Base-by-base conservation (phyloP, 352 stramenopile genomes). In the Phytophthora idaei region DNA sequence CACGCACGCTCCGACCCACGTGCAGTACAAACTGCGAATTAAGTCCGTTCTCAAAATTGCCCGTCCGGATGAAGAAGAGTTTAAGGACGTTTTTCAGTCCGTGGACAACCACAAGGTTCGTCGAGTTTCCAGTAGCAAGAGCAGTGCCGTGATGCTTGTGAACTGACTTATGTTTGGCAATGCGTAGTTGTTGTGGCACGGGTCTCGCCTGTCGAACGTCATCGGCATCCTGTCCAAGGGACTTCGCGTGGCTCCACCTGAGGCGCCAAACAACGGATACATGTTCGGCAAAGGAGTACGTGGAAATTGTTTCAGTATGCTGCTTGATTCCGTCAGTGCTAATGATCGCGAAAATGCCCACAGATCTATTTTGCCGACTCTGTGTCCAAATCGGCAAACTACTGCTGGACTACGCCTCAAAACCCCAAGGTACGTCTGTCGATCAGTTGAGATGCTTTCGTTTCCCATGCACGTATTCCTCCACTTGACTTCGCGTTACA, bases 291-390 rank as follows among this genome's bases (percentile, higher is more conserved):
- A 95, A 77, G 90, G 90, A 7, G 84, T 92, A 79, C 46, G 79
- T 78, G 10, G 3, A 17, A 17, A 17, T 47, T 57, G 36, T 17
- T 39, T 48, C 11, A 1, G 12, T 5, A 42, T n/a, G 36, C 12
- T 27, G 29, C 3, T 32, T 44, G 9, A 9, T n/a, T 8, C 5
- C n/a, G 10, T 51, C 36, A 27, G 12, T 61, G 11, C 44, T 70
- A n/a, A 61, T 32, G 21, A 54, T 37, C 64, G 15, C 14, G 54
- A 3, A 2, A 37, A 28, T 47, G 59, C 14, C 27, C 25, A 4
- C 49, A 92, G 83, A 81, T 97, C 14, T 97, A 97, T 63, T 95
- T 95, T 78, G 86, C 89, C 7, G 88, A 97, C 53, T 86, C 81
- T 0, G 77, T 89, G 12, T 87, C 83, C 57, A 97, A 97, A 63